Conservation (phyloP, 2,329 filamentous ascomycete genomes). For the Botrytis byssoidea region DNA sequence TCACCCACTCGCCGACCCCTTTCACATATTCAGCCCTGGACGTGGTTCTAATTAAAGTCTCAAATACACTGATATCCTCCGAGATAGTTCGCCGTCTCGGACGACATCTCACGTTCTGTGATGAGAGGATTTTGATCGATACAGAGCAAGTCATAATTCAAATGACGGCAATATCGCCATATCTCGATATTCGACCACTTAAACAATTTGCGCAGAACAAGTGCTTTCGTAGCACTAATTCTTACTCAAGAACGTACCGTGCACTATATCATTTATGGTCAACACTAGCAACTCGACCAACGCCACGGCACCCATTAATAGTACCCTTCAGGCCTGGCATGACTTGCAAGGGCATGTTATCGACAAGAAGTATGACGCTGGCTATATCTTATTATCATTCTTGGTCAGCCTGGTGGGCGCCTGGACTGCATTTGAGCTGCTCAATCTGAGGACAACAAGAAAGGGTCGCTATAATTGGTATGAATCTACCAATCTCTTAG, state of each 20-base stretch:
- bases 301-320: conserved; percentile 15
- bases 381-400: conserved; percentile 67
- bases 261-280: conserved; percentile 18
- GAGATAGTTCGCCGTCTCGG: neutral
- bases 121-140: neutral
- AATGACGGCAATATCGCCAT: conserved; percentile 15
- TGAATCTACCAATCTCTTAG: conserved; percentile 27
- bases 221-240: neutral
- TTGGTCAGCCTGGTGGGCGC: conserved; percentile 73
- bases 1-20: neutral
- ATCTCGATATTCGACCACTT: neutral
- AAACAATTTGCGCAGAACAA: neutral
- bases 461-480: conserved; percentile 70
- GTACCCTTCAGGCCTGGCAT: conserved; percentile 14
- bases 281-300: conserved; percentile 10
- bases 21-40: neutral
- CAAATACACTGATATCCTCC: neutral
- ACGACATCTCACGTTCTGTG: neutral
- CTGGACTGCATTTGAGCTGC: conserved; percentile 75
- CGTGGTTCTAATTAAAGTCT: neutral
- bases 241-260: neutral
- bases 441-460: conserved; percentile 71
- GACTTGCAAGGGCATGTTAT: conserved; percentile 26
- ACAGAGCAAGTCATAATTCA: neutral
- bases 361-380: conserved; percentile 42